These are phyloP conservation scores for Aspergillus tubingensis DNA, from an alignment of 2,329 filamentous ascomycete species.

Conservation along the genomic window DNA sequence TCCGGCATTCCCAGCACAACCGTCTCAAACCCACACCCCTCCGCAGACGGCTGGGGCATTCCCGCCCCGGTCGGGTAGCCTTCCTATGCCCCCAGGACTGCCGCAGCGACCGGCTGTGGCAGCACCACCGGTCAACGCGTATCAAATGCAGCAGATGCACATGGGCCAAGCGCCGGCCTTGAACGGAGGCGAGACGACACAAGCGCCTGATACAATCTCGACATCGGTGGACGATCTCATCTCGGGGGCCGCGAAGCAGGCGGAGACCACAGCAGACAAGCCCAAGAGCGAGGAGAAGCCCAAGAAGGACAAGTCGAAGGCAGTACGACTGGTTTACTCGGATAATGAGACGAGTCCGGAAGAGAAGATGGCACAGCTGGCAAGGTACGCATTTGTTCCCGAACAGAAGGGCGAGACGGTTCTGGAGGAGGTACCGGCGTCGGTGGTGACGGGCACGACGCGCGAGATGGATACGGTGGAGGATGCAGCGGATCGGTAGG, in stretches of 20 bases:
- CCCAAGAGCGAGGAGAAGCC: conserved; percentile 54
- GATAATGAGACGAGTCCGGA: conserved; percentile 80
- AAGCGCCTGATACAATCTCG: conserved; percentile 31
- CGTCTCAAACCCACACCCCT: conserved; percentile 41
- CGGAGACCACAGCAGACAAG: conserved; percentile 37
- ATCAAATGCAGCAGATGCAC: conserved; percentile 61
- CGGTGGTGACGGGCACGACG: conserved; percentile 35
- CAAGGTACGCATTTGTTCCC: conserved; percentile 71
- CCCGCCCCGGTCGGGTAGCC: conserved; percentile 54
- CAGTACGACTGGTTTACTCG: conserved; percentile 73
- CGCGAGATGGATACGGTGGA: conserved; percentile 37
- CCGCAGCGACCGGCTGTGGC: conserved; percentile 63
- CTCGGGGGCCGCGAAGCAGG: conserved; percentile 49
- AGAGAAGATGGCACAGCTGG: conserved; percentile 80
- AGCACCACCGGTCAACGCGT: conserved; percentile 55
- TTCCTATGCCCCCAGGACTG: conserved; percentile 59
- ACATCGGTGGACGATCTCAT: conserved; percentile 56
- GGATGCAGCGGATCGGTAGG: conserved; percentile 1
- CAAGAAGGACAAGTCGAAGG: conserved; percentile 69
- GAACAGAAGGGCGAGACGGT: conserved; percentile 40
- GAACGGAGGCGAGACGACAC: conserved; percentile 30
- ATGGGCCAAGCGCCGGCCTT: conserved; percentile 46
- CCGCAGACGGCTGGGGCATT: conserved; percentile 39
- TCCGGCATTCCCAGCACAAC: conserved; percentile 45
- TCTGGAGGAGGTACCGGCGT: conserved; percentile 37